Evolutionary conservation across 1,139 yeast species (phyloP), one percentile per base, ranked within the genome.

Genomic region (Candida sojae): DNA sequence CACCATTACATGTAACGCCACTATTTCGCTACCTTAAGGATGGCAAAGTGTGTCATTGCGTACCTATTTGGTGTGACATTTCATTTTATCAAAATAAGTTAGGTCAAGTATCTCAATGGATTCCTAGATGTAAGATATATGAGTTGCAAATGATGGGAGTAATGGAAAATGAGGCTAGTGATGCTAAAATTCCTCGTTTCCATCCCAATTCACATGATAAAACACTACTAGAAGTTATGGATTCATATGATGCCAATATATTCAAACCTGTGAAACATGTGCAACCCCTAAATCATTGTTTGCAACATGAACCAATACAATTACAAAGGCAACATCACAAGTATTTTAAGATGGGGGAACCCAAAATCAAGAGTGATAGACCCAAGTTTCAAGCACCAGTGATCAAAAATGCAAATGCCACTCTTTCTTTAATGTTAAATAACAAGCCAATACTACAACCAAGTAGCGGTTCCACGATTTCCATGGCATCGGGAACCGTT

Each of bases 111-210:
- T 75, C 75, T 39, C 88, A 86, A 56, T 93, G 98, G 97, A 80
- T 86, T 28, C 97, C 99, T 1, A 74, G 96, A 33, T 91, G 97
- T 65, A 91, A 90, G 60, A 91, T 95, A 44, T 92, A 93, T 63
- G 98, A 92, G 58, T 70, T 95, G 23, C 99, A 93, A 64, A 95
- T 93, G 98, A 92, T 92, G 96, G 99, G 98, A 0, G 82, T 92
- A 5, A 90, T 92, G 86, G 98, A 92, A 57, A 89, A 88, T 57
- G 97, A 92, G 59, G 75, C 84, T 44, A 82, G 82, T 55, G 80
- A 84, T 7, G 79, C 85, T 32, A 77, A 83, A 12, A 79, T 89
- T 26, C 84, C 82, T 35, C 73, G 86, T 42, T 68, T 86, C 48
- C 68, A 63, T 41, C 45, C 58, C 0, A 57, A 58, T 37, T 58